Conservation (phyloP, 2,329 filamentous ascomycete species). For the Hypoxylon sp. region DNA sequence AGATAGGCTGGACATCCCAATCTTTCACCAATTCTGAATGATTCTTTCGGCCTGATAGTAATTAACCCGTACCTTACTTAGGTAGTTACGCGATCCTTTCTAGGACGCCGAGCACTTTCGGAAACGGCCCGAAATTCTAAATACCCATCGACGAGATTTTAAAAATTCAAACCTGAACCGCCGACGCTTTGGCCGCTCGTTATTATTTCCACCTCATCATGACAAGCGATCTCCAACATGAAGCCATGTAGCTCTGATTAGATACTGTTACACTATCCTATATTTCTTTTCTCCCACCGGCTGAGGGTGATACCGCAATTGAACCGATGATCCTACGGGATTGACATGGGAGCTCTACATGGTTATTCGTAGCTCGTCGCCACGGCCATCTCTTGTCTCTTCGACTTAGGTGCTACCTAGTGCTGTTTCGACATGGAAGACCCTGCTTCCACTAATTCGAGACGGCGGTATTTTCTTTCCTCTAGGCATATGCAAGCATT, state of each 20-base stretch:
- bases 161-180: not conserved
- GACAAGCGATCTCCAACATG: not conserved
- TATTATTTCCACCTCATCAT: not conserved
- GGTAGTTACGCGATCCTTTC: not conserved
- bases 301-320: not conserved
- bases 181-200: slow-evolving; percentile 1
- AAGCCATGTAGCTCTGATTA: not conserved
- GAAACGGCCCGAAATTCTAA: slow-evolving; percentile 16
- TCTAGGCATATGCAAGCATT: not conserved
- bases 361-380: not conserved
- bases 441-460: not conserved
- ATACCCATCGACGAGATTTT: slow-evolving; percentile 1
- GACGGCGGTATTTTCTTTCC: not conserved
- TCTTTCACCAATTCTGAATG: slow-evolving; percentile 6
- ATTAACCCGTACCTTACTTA: not conserved
- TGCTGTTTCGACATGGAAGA: slow-evolving; percentile 8
- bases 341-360: not conserved
- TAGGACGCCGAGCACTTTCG: slow-evolving; percentile 7
- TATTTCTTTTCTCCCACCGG: slow-evolving; percentile 8
- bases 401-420: not conserved
- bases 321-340: not conserved
- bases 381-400: not conserved
- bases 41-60: not conserved
- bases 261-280: not conserved
- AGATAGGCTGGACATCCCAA: not conserved